phyloP scores from a whole-genome alignment of 139 green algal genomes.

The Auxenochlorella protothecoides region DNA sequence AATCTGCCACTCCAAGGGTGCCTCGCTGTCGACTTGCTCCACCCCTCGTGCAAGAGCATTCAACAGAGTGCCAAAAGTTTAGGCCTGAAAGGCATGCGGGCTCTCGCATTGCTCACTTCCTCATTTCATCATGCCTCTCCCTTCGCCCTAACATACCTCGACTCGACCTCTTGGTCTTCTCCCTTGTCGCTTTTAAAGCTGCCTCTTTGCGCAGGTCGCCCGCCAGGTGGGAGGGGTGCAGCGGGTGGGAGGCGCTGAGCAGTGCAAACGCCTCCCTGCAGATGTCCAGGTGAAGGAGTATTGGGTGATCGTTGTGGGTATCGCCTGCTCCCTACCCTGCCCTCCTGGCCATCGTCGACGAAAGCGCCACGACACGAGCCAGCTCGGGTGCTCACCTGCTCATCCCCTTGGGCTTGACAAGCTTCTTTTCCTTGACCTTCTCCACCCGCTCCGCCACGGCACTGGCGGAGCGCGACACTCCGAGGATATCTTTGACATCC shows the following conservation, averaged over 20 bases:
- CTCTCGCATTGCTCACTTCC: too few species aligned
- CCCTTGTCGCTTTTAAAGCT: constrained; percentile 26
- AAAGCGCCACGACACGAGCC: too few species aligned
- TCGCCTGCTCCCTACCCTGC: too few species aligned
- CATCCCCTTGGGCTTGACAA: constrained; percentile 64
- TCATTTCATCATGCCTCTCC: too few species aligned
- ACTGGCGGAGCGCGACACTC: constrained; percentile 34
- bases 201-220: constrained; percentile 39
- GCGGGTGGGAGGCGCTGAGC: constrained; percentile 67
- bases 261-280: constrained; percentile 82
- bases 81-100: too few species aligned
- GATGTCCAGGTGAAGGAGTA: constrained; percentile 26
- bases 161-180: constrained; percentile 21
- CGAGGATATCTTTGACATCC: constrained; percentile 85
- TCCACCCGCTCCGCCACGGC: constrained; percentile 14
- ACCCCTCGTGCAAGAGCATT: too few species aligned
- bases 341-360: too few species aligned
- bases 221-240: constrained; percentile 59
- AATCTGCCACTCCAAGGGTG: neutral
- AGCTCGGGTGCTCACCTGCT: constrained; percentile 18
- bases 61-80: too few species aligned
- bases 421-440: constrained; percentile 56
- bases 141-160: neutral
- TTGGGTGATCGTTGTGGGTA: too few species aligned
- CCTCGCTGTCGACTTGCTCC: neutral